Evolutionary conservation across 148 eudicot species (phyloP).

Genomic region (Chenopodium suecicum): DNA sequence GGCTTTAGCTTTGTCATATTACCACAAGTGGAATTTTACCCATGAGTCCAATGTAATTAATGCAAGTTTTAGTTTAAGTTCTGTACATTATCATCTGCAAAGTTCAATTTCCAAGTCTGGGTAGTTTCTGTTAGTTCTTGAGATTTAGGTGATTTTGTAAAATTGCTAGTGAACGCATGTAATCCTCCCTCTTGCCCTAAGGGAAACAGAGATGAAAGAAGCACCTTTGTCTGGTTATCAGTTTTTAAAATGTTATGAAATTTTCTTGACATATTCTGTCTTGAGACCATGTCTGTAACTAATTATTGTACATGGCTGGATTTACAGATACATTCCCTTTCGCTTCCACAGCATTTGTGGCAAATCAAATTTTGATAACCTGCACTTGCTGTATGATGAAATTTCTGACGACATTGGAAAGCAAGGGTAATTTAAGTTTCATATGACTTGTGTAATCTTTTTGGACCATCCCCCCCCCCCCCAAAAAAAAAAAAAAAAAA

Average conservation of each 20-base stretch:
- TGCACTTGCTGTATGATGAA: constrained; percentile 63
- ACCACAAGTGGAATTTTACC: not conserved
- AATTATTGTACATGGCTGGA: constrained; percentile 22
- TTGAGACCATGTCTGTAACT: not conserved
- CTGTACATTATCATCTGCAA: not conserved
- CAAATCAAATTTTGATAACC: constrained; percentile 62
- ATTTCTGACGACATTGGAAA: constrained; percentile 71
- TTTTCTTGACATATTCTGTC: constrained; percentile 8
- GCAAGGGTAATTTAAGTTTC: constrained; percentile 61
- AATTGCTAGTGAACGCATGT: not conserved
- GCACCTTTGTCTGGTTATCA: not conserved
- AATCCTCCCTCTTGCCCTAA: not conserved
- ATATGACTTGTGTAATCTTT: not conserved
- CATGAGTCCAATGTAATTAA: not conserved
- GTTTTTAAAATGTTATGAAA: not conserved
- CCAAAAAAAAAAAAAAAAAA: not conserved
- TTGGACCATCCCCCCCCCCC: not conserved
- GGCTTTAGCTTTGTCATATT: not conserved
- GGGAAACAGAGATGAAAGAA: not conserved
- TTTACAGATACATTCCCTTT: constrained; percentile 72
- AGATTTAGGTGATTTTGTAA: not conserved
- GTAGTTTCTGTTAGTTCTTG: not conserved
- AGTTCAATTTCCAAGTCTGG: not conserved
- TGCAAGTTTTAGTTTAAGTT: not conserved
- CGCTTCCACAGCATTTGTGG: constrained; percentile 87